Evolutionary conservation across 2,329 filamentous ascomycete species (phyloP).

Genomic region (Scleromitrula shiraiana): DNA sequence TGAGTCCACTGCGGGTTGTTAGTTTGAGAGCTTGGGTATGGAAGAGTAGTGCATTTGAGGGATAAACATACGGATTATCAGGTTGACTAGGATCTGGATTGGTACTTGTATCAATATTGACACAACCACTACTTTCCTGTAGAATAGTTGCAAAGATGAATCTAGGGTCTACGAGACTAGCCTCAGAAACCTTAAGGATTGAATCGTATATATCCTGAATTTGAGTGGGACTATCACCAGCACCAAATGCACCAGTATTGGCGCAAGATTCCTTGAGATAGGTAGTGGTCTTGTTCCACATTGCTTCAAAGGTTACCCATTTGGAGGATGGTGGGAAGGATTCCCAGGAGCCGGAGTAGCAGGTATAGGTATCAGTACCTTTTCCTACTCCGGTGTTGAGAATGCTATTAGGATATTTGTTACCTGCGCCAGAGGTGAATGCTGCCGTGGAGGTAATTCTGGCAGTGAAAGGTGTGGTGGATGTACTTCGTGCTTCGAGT

Average conservation of each 20-base stretch:
- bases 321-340: slow-evolving; percentile 19
- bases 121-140: slow-evolving; percentile 28
- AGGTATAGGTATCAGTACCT: slow-evolving; percentile 23
- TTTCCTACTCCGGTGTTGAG: slow-evolving; percentile 6
- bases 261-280: slow-evolving; percentile 15
- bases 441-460: slow-evolving; percentile 14
- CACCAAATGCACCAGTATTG: slow-evolving; percentile 18
- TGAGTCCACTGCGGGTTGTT: slow-evolving; percentile 17
- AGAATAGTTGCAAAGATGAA: slow-evolving; percentile 29
- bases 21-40: not conserved
- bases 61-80: slow-evolving; percentile 8
- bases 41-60: no score
- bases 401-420: slow-evolving; percentile 18
- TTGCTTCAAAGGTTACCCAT: slow-evolving; percentile 25
- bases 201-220: slow-evolving; percentile 18
- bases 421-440: slow-evolving; percentile 12
- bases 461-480: not conserved
- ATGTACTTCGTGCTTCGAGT: not conserved
- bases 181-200: slow-evolving; percentile 21
- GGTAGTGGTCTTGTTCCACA: slow-evolving; percentile 20
- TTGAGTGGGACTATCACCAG: slow-evolving; percentile 14
- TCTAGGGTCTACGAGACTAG: slow-evolving; percentile 25
- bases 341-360: slow-evolving; percentile 26
- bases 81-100: slow-evolving; percentile 11
- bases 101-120: slow-evolving; percentile 22